Evolutionary conservation across 116 monocot species (phyloP), one percentile per base, ranked within the genome.

Genomic region (Iris pallida): DNA sequence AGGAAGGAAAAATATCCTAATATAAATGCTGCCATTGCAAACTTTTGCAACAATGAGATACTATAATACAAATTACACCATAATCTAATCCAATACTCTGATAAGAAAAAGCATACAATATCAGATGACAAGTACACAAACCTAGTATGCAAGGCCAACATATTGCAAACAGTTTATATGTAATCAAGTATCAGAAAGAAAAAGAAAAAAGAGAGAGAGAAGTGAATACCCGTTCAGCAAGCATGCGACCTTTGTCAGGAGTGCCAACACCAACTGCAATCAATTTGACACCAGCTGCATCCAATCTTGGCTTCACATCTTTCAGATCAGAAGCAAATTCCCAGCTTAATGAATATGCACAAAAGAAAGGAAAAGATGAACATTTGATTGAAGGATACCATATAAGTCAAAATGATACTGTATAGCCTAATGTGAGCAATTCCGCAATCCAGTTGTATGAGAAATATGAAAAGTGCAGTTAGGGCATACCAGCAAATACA

Each of bases 241-340:
- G 85, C 55, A 94, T 87, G 15, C 78, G 90, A 83, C 90, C 90
- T 78, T 83, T 90, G 20, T 94, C 80, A 12, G 85, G 76, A 13
- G 84, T 85, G 46, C 93, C 90, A 56, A 94, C 76, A 60, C 93
- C 93, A 68, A 94, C 61, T 30, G 87, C 90, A 74, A 89, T 82
- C 13, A 94, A 70, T 49, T 90, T 94, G 16, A 83, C 84, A 58
- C 90, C 85, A 14, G 82, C 80, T 15, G 87, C 76, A 57, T 94
- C 94, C 72, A 94, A 90, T 63, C 30, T 78, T 53, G 85, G 55
- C 19, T 76, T 90, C 45, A 79, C 45, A 0, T 87, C 87, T 74
- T 71, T 85, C 59, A 90, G 63, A 72, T 57, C 80, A 75, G 94
- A 87, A 71, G 94, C 90, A 66, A 90, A 70, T 57, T 94, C 94